These are phyloP conservation scores for Rhododendron henanense DNA, from an alignment of 148 eudicot genomes.

Conservation along the genomic window DNA sequence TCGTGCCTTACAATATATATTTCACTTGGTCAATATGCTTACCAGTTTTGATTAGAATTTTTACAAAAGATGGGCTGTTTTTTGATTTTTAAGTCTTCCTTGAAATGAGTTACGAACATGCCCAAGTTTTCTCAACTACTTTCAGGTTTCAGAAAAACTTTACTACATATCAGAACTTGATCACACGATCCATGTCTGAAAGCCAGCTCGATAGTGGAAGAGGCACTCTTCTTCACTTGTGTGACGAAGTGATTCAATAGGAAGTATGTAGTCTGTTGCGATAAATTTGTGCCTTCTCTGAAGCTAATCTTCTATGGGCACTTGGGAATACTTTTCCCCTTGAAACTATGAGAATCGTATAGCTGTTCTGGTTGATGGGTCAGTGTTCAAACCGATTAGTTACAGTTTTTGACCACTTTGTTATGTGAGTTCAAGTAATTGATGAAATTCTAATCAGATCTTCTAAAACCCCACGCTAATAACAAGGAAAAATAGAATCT, in stretches of 20 bases:
- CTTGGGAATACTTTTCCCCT: neutral
- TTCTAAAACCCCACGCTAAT: too few relatives aligned
- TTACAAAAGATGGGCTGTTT: too few relatives aligned
- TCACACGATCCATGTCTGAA: conserved; percentile 87
- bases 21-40: neutral
- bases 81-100: neutral
- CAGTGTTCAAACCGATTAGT: neutral
- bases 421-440: neutral
- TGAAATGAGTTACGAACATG: neutral
- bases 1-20: neutral
- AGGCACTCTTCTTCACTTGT: conserved; percentile 79
- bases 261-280: conserved; percentile 38
- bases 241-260: conserved; percentile 68
- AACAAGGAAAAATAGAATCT: too few relatives aligned
- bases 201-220: conserved; percentile 87
- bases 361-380: neutral
- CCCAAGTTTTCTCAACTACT: neutral
- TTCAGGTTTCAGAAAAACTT: conserved; percentile 74
- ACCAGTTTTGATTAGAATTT: too few relatives aligned
- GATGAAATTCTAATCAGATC: neutral
- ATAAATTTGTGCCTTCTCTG: neutral
- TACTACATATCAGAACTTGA: conserved; percentile 67
- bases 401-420: neutral
- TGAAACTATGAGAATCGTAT: neutral
- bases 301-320: neutral